phyloP scores from a whole-genome alignment of 371 early-diverging fungal genomes.

The Lichtheimia ramosa region DNA sequence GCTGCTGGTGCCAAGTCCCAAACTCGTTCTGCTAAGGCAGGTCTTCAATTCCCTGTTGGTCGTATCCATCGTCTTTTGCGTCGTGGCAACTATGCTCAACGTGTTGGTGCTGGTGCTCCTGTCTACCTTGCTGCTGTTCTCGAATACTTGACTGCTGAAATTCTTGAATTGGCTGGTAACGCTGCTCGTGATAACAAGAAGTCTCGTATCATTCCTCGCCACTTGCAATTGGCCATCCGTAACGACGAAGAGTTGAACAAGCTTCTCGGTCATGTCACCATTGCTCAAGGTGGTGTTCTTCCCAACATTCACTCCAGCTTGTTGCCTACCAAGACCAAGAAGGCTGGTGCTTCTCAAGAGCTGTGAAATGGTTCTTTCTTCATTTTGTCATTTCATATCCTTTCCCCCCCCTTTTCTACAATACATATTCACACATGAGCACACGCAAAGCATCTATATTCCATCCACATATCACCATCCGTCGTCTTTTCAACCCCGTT shows the following conservation, averaged over 20 bases:
- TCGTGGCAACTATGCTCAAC: constrained; percentile 93
- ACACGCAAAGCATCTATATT: no score
- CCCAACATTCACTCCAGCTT: constrained; percentile 76
- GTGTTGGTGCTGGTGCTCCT: constrained; percentile 92
- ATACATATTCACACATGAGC: no score
- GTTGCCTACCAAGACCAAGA: constrained; percentile 67
- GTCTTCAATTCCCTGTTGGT: constrained; percentile 94
- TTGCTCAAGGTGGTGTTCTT: constrained; percentile 86
- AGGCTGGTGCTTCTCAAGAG: constrained; percentile 43
- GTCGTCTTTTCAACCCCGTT: neutral
- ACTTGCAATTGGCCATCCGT: constrained; percentile 89
- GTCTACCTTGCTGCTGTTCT: constrained; percentile 95
- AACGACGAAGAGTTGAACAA: constrained; percentile 97
- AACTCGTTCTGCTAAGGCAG: constrained; percentile 75
- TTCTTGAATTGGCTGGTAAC: constrained; percentile 94
- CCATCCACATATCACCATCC: no score
- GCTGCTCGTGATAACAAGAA: constrained; percentile 96
- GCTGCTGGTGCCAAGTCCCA: constrained; percentile 56
- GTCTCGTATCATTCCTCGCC: constrained; percentile 90
- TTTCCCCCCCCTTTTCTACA: neutral
- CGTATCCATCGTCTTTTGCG: constrained; percentile 94
- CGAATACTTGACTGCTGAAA: constrained; percentile 96
- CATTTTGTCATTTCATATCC: neutral
- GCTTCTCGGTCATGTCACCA: constrained; percentile 86
- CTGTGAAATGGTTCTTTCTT: constrained; percentile 12